Base-by-base conservation (phyloP, 805 yeast species). In the Myxozyma mucilagina region DNA sequence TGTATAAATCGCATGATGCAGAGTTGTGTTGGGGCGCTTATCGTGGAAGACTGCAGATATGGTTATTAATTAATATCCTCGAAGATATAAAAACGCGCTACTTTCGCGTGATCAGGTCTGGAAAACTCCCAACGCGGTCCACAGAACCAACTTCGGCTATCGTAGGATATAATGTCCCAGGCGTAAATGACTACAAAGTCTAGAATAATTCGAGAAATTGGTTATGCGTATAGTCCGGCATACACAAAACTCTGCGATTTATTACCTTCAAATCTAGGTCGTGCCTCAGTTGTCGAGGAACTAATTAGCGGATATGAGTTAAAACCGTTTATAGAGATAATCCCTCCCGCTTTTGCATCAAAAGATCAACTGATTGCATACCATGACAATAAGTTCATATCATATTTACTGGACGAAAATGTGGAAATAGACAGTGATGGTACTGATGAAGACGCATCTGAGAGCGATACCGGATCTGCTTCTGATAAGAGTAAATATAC, bases 251-350 rank as follows among this genome's bases (percentile, higher is more conserved):
- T 59, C 1, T 63, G 68, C 45, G 86, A 83, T 60, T 61, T 72
- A 35, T 72, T 84, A 1, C 88, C 88, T 0, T 74, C 87, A 0
- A 85, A 85, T 68, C 70, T 70, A 20, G 82, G 79, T 2, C 71
- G 88, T n/a, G 80, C 82, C 32, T 72, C 80, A 0, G 69, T 82
- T 9, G 80, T 82, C 0, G 68, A 73, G 16, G 68, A 75, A 0
- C 70, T 84, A 57, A 74, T 82, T 8, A 73, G 66, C 3, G 81
- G 84, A 0, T 83, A 75, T 66, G 74, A 69, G 0, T 70, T 84
- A 34, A 68, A 71, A 14, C 43, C 66, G 2, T 73, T 75, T 59
- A 66, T 69, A n/a, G 61, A 53, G 32, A 61, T 77, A 43, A 63
- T 74, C 1, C 56, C 71, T 9, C 71, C 64, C 48, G 69, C 36